Evolutionary conservation across 2,329 filamentous ascomycete species (phyloP).

Genomic region (Xylaria sp.): DNA sequence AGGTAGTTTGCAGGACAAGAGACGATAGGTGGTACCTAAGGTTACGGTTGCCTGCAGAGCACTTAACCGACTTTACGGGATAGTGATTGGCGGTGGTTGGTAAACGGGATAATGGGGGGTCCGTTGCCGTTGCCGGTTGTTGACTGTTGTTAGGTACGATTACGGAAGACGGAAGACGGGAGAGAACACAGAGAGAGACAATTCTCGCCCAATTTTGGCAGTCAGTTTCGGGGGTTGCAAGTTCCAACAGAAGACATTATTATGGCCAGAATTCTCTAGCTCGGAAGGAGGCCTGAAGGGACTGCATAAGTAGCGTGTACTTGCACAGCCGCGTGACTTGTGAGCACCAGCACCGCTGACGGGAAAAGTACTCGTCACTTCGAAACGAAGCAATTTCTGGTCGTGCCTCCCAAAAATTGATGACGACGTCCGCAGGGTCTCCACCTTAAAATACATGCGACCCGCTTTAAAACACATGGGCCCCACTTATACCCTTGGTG

Average conservation of each 20-base stretch:
- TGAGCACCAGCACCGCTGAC: too few species aligned
- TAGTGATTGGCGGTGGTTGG: too few species aligned
- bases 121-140: too few species aligned
- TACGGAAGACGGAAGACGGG: too few species aligned
- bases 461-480: not conserved
- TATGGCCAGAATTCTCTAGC: not conserved
- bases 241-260: too few species aligned
- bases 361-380: too few species aligned
- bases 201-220: not conserved
- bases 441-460: not conserved
- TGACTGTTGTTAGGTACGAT: too few species aligned
- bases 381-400: not conserved
- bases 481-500: not conserved
- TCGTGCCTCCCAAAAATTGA: not conserved
- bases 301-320: not conserved
- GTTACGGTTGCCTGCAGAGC: not conserved
- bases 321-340: not conserved
- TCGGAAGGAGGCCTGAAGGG: not conserved
- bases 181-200: too few species aligned
- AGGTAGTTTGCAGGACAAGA: not conserved
- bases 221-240: not conserved
- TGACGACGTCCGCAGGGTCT: not conserved
- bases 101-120: too few species aligned
- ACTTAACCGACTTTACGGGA: too few species aligned
- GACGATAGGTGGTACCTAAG: not conserved